Conservation (phyloP, 768 basidiomycete genomes). For the Rhodotorula diobovata region DNA sequence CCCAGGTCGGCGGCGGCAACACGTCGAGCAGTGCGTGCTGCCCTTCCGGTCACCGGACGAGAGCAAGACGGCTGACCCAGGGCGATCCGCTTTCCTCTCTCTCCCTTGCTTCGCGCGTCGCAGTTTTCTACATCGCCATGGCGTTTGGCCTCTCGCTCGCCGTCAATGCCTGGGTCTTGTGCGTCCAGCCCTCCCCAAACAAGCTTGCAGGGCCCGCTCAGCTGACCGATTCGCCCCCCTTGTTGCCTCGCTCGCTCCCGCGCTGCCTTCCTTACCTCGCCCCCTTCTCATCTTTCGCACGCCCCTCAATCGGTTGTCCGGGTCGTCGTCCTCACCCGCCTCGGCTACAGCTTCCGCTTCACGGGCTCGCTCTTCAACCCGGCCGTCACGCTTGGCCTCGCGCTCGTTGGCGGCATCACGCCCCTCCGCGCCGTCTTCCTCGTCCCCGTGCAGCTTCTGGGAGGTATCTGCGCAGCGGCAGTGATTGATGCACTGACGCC, state of each 20-base stretch:
- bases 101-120: no score
- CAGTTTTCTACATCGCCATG: constrained; percentile 39
- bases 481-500: constrained; percentile 22
- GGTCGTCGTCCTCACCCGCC: neutral
- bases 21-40: constrained; percentile 20
- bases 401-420: constrained; percentile 37
- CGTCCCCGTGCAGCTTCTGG: constrained; percentile 35
- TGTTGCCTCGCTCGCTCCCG: no score
- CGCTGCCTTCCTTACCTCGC: no score
- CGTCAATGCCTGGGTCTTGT: constrained; percentile 31
- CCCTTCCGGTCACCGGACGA: neutral
- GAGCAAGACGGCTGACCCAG: no score
- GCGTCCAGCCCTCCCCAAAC: neutral
- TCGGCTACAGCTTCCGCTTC: neutral
- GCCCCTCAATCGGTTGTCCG: no score
- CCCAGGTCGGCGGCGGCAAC: constrained; percentile 25
- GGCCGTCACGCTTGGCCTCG: constrained; percentile 32
- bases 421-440: constrained; percentile 33
- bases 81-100: no score
- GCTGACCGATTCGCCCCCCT: no score
- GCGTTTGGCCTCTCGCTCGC: constrained; percentile 38
- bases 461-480: constrained; percentile 34
- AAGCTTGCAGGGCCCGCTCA: no score
- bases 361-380: constrained; percentile 22
- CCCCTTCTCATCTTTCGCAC: neutral